These are phyloP conservation scores for Cyclotella sp. DNA, from an alignment of 108 stramenopile species.

Conservation along the genomic window DNA sequence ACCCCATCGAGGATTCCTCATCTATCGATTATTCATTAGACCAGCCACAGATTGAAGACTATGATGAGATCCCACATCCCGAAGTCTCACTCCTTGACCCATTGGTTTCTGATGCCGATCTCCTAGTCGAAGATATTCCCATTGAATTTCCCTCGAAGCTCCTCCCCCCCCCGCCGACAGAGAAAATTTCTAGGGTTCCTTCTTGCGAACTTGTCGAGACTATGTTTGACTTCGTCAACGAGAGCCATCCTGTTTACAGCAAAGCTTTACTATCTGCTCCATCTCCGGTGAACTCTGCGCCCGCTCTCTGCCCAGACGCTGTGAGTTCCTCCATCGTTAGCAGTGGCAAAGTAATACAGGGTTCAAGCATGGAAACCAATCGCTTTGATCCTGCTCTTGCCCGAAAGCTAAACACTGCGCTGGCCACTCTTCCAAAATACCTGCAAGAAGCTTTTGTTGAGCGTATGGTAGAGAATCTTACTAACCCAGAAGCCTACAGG, in stretches of 20 bases:
- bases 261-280: conserved; percentile 32
- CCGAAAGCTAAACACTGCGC: conserved; percentile 56
- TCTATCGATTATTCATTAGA: conserved; percentile 27
- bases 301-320: conserved; percentile 22
- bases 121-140: conserved; percentile 48
- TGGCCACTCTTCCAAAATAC: conserved; percentile 59
- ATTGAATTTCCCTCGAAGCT: conserved; percentile 13
- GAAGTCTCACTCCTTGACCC: conserved; percentile 47
- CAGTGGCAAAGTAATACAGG: conserved; percentile 28
- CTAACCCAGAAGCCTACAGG: conserved; percentile 36
- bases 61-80: conserved; percentile 20
- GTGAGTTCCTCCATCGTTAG: conserved; percentile 26
- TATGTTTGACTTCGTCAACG: conserved; percentile 46
- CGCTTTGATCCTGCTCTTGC: conserved; percentile 46
- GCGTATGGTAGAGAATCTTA: conserved; percentile 55
- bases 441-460: conserved; percentile 71
- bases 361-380: conserved; percentile 4
- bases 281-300: conserved; percentile 22
- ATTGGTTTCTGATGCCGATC: conserved; percentile 49
- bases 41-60: conserved; percentile 1
- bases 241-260: conserved; percentile 39
- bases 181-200: conserved; percentile 17
- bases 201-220: conserved; percentile 45
- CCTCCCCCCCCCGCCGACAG: not conserved
- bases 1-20: conserved; percentile 21